These are phyloP conservation scores for Agaricales sp. DNA, from an alignment of 1,284 basidiomycete species.

Conservation along the genomic window DNA sequence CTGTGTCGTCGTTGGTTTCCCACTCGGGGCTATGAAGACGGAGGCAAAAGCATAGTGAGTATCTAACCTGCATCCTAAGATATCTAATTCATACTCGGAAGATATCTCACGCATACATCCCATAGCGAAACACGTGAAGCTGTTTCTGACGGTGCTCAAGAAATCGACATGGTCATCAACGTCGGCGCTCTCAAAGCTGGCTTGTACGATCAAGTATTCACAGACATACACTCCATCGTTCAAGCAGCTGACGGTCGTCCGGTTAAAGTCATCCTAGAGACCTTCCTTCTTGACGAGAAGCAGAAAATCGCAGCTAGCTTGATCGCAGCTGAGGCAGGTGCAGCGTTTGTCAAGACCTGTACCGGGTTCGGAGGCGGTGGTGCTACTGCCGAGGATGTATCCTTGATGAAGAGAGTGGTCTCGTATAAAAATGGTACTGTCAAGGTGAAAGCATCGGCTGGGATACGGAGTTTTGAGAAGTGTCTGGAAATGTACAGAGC, in stretches of 20 bases:
- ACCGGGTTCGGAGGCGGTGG: slow-evolving; percentile 35
- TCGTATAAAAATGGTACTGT: slow-evolving; percentile 25
- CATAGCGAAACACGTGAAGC: slow-evolving; percentile 33
- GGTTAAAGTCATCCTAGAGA: slow-evolving; percentile 41
- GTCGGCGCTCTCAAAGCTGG: slow-evolving; percentile 31
- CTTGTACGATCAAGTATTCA: slow-evolving; percentile 24
- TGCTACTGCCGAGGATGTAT: slow-evolving; percentile 30
- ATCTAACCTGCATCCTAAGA: neutral
- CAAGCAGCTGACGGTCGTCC: slow-evolving; percentile 19
- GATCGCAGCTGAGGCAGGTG: slow-evolving; percentile 35
- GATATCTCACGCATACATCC: no score
- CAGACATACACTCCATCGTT: slow-evolving; percentile 29
- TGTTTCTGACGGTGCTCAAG: slow-evolving; percentile 30
- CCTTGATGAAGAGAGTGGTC: slow-evolving; percentile 29
- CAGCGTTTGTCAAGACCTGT: slow-evolving; percentile 37
- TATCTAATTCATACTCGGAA: slow-evolving; percentile 1
- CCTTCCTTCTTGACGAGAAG: slow-evolving; percentile 27
- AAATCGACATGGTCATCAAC: slow-evolving; percentile 39
- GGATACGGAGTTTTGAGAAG: slow-evolving; percentile 32
- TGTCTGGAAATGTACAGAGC: slow-evolving; percentile 33
- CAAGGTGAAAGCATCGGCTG: slow-evolving; percentile 39
- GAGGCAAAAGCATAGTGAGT: slow-evolving; percentile 30
- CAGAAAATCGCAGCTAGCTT: slow-evolving; percentile 34
- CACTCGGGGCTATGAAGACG: slow-evolving; percentile 31
- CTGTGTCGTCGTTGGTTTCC: slow-evolving; percentile 38